Percentiles rank a stretch among this genome's conserved stretches.
These are phyloP conservation scores for Acorus gramineus DNA, from an alignment of 106 monocot genomes.

Conservation along the genomic window DNA sequence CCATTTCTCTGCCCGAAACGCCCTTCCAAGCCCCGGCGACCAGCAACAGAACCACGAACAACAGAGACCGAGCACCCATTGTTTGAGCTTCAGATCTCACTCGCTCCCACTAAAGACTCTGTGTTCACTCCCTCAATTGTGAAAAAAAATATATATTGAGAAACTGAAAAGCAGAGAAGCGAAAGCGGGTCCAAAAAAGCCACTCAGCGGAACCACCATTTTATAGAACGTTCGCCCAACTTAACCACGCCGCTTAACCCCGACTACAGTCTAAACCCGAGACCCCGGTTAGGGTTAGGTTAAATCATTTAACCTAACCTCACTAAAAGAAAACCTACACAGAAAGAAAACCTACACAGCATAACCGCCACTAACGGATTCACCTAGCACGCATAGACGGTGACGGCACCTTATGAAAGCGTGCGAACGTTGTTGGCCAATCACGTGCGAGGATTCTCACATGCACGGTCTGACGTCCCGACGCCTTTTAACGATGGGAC, in stretches of 20 bases:
- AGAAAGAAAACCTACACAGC: no score
- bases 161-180: not conserved
- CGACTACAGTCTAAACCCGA: not conserved
- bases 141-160: not conserved
- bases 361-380: no score
- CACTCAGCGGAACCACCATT: not conserved
- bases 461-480: no score
- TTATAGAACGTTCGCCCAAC: conserved; percentile 1
- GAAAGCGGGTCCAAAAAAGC: not conserved
- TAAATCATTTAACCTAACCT: no score
- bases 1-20: no score
- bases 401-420: no score
- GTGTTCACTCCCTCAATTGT: not conserved
- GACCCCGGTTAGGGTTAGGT: no score
- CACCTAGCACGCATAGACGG: no score
- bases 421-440: no score
- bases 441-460: no score
- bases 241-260: conserved; percentile 3
- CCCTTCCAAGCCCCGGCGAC: not conserved
- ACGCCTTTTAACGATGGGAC: no score
- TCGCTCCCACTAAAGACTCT: conserved; percentile 1
- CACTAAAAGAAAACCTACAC: no score
- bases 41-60: not conserved
- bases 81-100: not conserved
- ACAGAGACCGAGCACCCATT: not conserved